phyloP scores from a whole-genome alignment of 345 rosid species.

The Populus alba region DNA sequence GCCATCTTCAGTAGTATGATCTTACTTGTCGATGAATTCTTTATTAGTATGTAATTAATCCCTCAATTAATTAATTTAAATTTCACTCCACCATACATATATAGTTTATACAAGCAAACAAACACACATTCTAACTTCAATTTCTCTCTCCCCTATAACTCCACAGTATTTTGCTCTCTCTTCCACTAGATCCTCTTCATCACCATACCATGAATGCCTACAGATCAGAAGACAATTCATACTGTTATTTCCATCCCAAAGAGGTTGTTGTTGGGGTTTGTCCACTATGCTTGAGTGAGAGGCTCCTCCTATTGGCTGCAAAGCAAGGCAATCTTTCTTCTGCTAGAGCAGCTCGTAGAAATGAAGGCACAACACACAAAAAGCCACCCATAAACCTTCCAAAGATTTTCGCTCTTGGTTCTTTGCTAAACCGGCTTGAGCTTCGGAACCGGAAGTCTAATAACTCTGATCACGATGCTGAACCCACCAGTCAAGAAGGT shows the following conservation, averaged over 20 bases:
- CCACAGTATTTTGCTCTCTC: neutral
- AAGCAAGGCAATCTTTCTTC: conserved; percentile 49
- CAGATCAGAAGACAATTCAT: conserved; percentile 47
- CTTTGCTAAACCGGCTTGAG: conserved; percentile 71
- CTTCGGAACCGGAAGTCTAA: conserved; percentile 58
- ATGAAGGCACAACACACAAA: conserved; percentile 16
- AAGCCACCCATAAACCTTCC: conserved; percentile 49
- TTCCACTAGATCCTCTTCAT: neutral
- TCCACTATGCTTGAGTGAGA: conserved; percentile 73
- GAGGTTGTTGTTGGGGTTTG: conserved; percentile 68
- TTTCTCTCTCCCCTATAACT: neutral
- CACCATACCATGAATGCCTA: conserved; percentile 49
- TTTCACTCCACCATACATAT: neutral
- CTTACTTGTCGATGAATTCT: neutral
- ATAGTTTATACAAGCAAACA: neutral
- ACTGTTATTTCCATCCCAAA: conserved; percentile 79
- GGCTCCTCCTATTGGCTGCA: conserved; percentile 76
- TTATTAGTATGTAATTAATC: neutral
- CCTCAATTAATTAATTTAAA: neutral
- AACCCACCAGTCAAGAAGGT: conserved; percentile 86
- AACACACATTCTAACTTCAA: neutral
- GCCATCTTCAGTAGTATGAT: neutral
- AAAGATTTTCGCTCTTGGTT: conserved; percentile 70
- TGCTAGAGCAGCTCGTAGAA: neutral
- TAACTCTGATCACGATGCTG: conserved; percentile 43